Conservation (phyloP, 2,329 filamentous ascomycete genomes). For the Aspergillus sp. region DNA sequence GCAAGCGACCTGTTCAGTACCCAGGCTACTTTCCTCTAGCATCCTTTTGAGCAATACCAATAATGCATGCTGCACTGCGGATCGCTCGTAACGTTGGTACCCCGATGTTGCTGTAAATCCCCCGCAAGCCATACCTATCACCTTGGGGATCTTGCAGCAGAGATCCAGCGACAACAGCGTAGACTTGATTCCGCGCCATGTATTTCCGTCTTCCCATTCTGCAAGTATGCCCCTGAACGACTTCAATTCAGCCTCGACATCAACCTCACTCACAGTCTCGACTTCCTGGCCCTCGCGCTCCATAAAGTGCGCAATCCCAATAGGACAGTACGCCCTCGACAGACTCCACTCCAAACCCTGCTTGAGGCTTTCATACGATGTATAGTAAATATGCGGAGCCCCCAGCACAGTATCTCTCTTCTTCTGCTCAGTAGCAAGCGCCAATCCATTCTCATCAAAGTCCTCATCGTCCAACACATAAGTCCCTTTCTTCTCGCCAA, state of each 20-base stretch:
- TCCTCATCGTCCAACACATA: too few species aligned
- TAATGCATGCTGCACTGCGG: slow-evolving; percentile 12
- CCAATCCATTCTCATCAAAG: background rate
- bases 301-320: slow-evolving; percentile 1
- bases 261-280: too few species aligned
- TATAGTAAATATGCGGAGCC: background rate
- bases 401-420: too few species aligned
- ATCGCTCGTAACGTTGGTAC: background rate
- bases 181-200: background rate
- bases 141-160: slow-evolving; percentile 1
- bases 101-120: background rate
- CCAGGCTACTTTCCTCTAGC: background rate
- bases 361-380: background rate
- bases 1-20: slow-evolving; percentile 4
- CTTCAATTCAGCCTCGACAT: background rate
- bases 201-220: background rate
- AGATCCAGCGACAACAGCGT: background rate
- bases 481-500: background rate
- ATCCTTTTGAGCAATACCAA: background rate
- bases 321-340: background rate
- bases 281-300: background rate
- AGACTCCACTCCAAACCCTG: background rate
- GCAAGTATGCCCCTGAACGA: background rate
- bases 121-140: slow-evolving; percentile 2
- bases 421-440: background rate